Base-by-base conservation (phyloP, 2,329 filamentous ascomycete species). In the Mariannaea sp. region DNA sequence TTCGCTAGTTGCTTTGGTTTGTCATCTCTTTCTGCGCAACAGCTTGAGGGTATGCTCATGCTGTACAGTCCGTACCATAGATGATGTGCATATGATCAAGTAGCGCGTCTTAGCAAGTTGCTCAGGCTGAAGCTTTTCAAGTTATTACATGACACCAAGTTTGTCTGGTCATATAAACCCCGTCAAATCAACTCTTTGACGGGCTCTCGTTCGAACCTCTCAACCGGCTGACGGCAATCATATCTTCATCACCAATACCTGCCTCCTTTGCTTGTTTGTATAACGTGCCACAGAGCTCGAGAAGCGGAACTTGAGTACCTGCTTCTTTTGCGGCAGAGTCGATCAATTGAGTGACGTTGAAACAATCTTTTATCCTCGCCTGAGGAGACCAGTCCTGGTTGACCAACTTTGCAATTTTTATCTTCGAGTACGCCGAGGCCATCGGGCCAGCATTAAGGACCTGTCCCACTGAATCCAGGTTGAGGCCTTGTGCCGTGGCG, bases 361-460 rank as follows among this genome's bases (percentile, higher is more conserved):
- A 65, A 46, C 68, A 72, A 41, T 71, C 70, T 24, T 62, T 65
- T 6, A 66, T 56, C 0, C 65, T 44, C 1, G 66, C 68, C 39
- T 71, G 68, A 5, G 68, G 46, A 2, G 63, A 61, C 67, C 68
- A 71, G 24, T 71, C 68, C 16, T 60, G 17, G 1, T 49, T 49
- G 13, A 65, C 22, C 42, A 71, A 63, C 57, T 72, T 72, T 7
- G 52, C 52, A 4, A 69, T 56, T 54, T 71, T 71, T 10, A 65
- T 32, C 12, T 48, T 65, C 3, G 64, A 61, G 45, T 71, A 71
- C 0, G 65, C 52, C 0, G 70, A 73, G 3, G 68, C 66, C 63
- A 69, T 60, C 0, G 65, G 70, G 0, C 68, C 64, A 1, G 67
- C 67, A 30, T 68, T 59, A 7, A 73, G 56, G 10, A 70, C 68